Percentiles rank a stretch among this genome's conserved stretches.
These are phyloP conservation scores for Apiospora saccharicola DNA, from an alignment of 2,329 filamentous ascomycete species.

Conservation along the genomic window DNA sequence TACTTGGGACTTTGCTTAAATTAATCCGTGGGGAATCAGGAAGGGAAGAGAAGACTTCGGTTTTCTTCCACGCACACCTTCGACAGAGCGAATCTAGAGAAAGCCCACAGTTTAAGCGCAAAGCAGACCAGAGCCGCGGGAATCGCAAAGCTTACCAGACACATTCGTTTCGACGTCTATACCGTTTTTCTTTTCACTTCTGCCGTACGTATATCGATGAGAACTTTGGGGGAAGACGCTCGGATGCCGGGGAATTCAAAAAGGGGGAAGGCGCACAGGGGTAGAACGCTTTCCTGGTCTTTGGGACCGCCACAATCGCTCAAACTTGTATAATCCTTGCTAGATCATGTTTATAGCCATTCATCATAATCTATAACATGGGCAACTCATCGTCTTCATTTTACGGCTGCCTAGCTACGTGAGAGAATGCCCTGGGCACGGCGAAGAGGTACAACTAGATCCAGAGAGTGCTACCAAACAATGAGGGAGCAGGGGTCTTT, in stretches of 20 bases:
- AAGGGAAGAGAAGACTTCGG: slow-evolving; percentile 23
- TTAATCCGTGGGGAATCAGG: background rate
- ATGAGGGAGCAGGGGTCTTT: background rate
- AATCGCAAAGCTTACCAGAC: background rate
- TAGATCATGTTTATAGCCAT: background rate
- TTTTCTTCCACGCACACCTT: background rate
- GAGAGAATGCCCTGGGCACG: too few species aligned
- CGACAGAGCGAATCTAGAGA: background rate
- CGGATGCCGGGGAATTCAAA: background rate
- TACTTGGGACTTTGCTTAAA: slow-evolving; percentile 31
- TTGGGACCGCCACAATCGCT: background rate
- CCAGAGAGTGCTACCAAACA: background rate
- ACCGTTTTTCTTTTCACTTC: background rate
- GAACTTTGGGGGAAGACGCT: background rate
- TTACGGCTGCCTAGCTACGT: too few species aligned
- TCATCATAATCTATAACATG: background rate
- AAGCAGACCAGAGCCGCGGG: background rate
- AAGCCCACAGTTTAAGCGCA: background rate
- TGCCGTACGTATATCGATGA: background rate
- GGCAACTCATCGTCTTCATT: background rate
- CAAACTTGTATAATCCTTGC: background rate
- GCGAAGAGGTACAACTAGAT: background rate
- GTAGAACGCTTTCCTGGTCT: background rate
- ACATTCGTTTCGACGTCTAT: background rate
- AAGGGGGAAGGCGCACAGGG: background rate